Conservation (phyloP, 2,329 filamentous ascomycete genomes). For the Apiospora pterosperma region DNA sequence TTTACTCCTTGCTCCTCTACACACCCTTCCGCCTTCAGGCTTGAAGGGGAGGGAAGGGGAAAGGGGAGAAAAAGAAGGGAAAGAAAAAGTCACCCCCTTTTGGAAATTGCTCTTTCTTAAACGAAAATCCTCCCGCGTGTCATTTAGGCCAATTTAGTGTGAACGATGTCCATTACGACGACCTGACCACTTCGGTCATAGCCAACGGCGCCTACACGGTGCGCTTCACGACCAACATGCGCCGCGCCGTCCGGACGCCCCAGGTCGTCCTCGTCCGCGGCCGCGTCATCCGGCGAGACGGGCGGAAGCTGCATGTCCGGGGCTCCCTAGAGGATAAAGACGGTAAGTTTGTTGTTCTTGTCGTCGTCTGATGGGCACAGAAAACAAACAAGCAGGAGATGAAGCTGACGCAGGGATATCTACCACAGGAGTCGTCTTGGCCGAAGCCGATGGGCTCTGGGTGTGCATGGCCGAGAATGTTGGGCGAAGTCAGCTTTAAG, state of each 20-base stretch:
- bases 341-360: constrained; percentile 13
- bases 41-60: no score
- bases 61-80: neutral
- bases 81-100: no score
- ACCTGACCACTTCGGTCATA: constrained; percentile 5
- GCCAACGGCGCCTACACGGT: constrained; percentile 23
- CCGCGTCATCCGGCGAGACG: constrained; percentile 21
- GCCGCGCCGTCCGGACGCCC: constrained; percentile 21
- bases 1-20: no score
- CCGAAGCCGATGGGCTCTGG: constrained; percentile 18
- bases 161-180: neutral
- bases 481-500: constrained; percentile 15
- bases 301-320: constrained; percentile 19
- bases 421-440: constrained; percentile 17
- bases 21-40: no score
- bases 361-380: neutral
- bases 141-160: neutral
- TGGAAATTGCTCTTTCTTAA: neutral
- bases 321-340: constrained; percentile 25
- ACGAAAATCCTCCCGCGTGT: neutral
- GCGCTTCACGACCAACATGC: constrained; percentile 22
- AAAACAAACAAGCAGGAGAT: neutral
- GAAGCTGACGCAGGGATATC: neutral
- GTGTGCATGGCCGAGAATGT: constrained; percentile 13
- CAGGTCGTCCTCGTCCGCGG: constrained; percentile 21